Base-by-base conservation (phyloP, 2,329 filamentous ascomycete genomes). In the Nigrospora sphaerica region DNA sequence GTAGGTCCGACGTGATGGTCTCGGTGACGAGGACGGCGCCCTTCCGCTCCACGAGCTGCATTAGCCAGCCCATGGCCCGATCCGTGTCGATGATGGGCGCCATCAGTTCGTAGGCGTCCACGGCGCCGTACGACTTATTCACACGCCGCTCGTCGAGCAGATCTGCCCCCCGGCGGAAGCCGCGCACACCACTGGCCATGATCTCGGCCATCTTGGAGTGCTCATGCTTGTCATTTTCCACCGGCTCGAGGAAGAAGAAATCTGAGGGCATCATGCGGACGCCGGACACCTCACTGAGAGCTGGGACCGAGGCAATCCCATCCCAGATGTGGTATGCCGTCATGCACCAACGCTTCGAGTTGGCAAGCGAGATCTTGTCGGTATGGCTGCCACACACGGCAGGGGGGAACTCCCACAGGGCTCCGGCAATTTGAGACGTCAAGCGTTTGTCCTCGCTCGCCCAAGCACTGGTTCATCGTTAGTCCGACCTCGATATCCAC, bases 61-160 rank as follows among this genome's bases (percentile, higher is more conserved):
- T 69, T 42, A 73, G 56, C 57, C 63, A 72, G 18, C 52, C 50
- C 68, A 73, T 73, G 31, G 63, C 63, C 36, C 60, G 52, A 51
- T 73, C 70, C 0, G 70, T 72, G 52, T 74, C 69, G 48, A 74
- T 73, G 44, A 72, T 59, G 1, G 70, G 71, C 1, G 70, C 65
- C 39, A 69, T 55, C 42, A 69, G 55, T 49, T 72, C 66, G 50
- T 73, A 73, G 6, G 69, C 71, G 43, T 73, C 67, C 4, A 67
- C 62, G 12, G 60, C 63, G 10, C 64, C 63, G 46, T 68, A 65
- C 1, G 48, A 47, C 9, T 55, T 55, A 48, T 66, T 55, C 19
- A 69, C 51, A 12, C 58, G 49, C 13, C 60, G 54, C 42, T 70
- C 60, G n/a, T 63, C 56, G 45, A 69, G 61, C 46, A 67, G 56